Evolutionary conservation across 2,329 filamentous ascomycete genomes (phyloP).

Genomic region (Epichloe amarillans): DNA sequence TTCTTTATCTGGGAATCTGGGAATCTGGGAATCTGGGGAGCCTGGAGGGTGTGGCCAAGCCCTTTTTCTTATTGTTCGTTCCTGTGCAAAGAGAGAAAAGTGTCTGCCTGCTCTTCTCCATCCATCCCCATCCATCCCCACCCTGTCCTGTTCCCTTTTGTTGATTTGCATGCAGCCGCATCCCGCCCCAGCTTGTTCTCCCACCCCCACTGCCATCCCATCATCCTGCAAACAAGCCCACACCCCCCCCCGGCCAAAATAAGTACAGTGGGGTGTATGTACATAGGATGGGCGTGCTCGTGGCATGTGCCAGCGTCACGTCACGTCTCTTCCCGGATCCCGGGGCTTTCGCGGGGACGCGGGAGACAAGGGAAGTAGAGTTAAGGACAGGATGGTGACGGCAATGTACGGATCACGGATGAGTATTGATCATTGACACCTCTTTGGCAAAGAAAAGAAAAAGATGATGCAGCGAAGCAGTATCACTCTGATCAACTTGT

Average conservation of each 20-base stretch:
- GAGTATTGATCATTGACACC: too few species aligned
- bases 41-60: background rate
- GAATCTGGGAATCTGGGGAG: background rate
- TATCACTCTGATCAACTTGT: background rate
- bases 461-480: too few species aligned
- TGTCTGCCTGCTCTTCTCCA: background rate
- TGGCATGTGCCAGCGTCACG: constrained; percentile 5
- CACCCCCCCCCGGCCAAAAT: background rate
- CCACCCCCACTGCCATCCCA: background rate
- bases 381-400: too few species aligned
- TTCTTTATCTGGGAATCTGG: background rate
- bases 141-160: background rate
- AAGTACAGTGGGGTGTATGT: too few species aligned
- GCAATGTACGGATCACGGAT: too few species aligned
- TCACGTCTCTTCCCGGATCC: constrained; percentile 4
- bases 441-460: too few species aligned
- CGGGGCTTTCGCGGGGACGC: constrained; percentile 2
- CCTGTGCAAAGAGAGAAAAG: background rate
- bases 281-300: background rate
- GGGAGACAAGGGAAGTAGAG: background rate
- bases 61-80: constrained; percentile 1
- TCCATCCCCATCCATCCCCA: background rate
- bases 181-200: background rate
- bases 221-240: background rate
- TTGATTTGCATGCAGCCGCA: background rate